These are phyloP conservation scores for Trichophyton rubrum DNA, from an alignment of 2,329 filamentous ascomycete genomes.

Conservation along the genomic window DNA sequence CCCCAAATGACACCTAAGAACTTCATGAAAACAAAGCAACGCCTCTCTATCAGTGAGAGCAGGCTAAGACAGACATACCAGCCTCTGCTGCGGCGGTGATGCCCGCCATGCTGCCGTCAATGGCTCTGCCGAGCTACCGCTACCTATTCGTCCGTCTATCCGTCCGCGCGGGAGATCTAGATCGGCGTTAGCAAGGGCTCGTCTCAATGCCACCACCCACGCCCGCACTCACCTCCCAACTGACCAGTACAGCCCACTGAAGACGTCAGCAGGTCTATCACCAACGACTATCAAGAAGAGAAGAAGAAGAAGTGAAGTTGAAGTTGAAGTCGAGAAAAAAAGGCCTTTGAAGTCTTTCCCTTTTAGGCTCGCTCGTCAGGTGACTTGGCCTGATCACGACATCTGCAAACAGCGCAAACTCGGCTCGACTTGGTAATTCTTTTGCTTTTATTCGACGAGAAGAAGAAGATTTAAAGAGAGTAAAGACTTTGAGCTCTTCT, in stretches of 20 bases:
- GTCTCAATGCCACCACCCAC: no score
- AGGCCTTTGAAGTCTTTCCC: background rate
- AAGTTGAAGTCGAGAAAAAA: background rate
- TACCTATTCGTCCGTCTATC: slow-evolving; percentile 2
- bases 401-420: slow-evolving; percentile 20
- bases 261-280: background rate
- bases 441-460: background rate
- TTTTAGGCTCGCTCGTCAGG: background rate
- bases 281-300: background rate
- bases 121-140: background rate
- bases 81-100: slow-evolving; percentile 38
- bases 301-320: background rate
- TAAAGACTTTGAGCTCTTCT: background rate
- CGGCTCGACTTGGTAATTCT: background rate
- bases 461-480: background rate
- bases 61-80: slow-evolving; percentile 25
- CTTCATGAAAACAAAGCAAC: background rate
- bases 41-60: slow-evolving; percentile 5
- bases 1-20: background rate
- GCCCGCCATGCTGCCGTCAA: slow-evolving; percentile 25
- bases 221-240: no score
- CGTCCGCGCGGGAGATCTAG: no score
- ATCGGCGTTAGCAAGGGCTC: no score
- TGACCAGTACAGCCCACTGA: no score
- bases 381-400: slow-evolving; percentile 28